Base-by-base conservation (phyloP, 176 grass and related monocot species). In the Triticum turgidum region DNA sequence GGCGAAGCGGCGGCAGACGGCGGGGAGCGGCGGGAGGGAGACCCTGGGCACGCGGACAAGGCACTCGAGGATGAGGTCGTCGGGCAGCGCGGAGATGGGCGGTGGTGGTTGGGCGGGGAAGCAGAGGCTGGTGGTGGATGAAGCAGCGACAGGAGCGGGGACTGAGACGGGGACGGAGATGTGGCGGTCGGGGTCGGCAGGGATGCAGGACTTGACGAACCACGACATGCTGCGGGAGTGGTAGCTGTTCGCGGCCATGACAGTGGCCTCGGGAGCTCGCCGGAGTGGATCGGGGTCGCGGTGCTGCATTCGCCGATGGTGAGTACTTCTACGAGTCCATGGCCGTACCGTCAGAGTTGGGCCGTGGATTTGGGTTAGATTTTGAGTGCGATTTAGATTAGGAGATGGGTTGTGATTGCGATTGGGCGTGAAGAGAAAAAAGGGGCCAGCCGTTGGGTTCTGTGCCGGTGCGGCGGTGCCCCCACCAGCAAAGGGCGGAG, bases 61-160 rank as follows among this genome's bases (percentile, higher is more conserved):
- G 71, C 71, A 74, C 41, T 74, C 71, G 22, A 74, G 71, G 71
- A 74, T 45, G 71, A 98, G 93, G 30, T 74, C 71, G 22, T 74
- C 71, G 22, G 71, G 71, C 41, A 74, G 71, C 5, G n/a, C 22
- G 22, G 71, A 49, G 71, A 74, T 74, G 41, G 70, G 70, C 69
- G 69, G 70, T 4, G 39, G 71, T 47, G n/a, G 71, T 73, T 73
- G n/a, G n/a, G n/a, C 41, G 71, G 72, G 44, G 72, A 6, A 30
- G 72, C 72, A 75, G 72, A 51, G 24, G 72, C 24, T 75, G 42
- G 42, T 25, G 22, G 38, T 73, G 70, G 70, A 24, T 18, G 37
- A 12, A 44, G 69, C 14, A 73, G 69, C 37, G 7, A 14, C 49
- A 52, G 64, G 65, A 73, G 71, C 24, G 44, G 72, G 72, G 72